These are phyloP conservation scores for Nemania serpens DNA, from an alignment of 2,329 filamentous ascomycete genomes.

Conservation along the genomic window DNA sequence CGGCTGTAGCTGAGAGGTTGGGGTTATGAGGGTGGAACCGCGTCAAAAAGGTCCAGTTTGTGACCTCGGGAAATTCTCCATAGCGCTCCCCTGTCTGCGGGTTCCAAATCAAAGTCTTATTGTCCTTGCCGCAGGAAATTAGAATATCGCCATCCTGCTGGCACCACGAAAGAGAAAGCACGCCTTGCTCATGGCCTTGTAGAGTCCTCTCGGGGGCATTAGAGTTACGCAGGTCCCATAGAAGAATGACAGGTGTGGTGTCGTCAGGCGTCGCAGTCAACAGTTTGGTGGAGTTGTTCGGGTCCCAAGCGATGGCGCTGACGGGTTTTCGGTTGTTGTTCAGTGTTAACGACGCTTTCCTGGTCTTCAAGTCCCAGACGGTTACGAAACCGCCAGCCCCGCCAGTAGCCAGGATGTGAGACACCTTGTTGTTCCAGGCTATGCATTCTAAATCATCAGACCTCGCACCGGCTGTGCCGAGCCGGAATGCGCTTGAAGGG, in stretches of 20 bases:
- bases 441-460: constrained; percentile 95
- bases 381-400: constrained; percentile 94
- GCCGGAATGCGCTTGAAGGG: constrained; percentile 80
- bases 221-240: constrained; percentile 96
- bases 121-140: constrained; percentile 95
- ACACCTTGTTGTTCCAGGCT: constrained; percentile 98
- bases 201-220: constrained; percentile 90
- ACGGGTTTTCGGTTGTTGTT: constrained; percentile 96
- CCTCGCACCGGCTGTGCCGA: constrained; percentile 85
- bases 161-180: constrained; percentile 95
- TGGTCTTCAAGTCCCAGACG: constrained; percentile 97
- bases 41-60: constrained; percentile 99
- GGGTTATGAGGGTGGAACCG: constrained; percentile 94
- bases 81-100: constrained; percentile 85
- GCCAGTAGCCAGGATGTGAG: constrained; percentile 94
- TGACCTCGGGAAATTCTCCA: constrained; percentile 94
- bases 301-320: constrained; percentile 96
- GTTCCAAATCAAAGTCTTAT: constrained; percentile 94
- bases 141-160: constrained; percentile 85
- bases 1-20: constrained; percentile 88
- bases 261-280: constrained; percentile 91
- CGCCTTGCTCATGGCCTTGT: constrained; percentile 90
- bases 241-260: constrained; percentile 80
- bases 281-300: constrained; percentile 90
- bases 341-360: constrained; percentile 93